Base-by-base conservation (phyloP, 2,329 filamentous ascomycete genomes). In the Huntiella savannae region DNA sequence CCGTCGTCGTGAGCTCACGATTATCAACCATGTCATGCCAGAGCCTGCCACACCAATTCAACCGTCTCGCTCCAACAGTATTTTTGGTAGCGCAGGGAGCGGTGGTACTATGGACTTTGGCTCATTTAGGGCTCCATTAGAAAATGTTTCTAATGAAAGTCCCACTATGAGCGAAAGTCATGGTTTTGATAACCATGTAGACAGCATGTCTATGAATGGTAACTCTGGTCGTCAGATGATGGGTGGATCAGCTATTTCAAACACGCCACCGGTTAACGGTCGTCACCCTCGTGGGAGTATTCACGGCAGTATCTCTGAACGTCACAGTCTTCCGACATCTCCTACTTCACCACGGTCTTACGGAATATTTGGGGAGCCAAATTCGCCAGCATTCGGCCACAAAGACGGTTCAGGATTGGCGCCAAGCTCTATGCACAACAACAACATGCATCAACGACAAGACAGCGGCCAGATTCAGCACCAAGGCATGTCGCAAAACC, bases 1-100 rank as follows among this genome's bases (percentile, higher is more conserved):
- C 57, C 5, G 56, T 28, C 54, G 58, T 38, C 57, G 55, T 35
- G 58, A 59, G 28, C 59, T 60, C 51, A 58, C 60, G 45, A 53
- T 62, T 36, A 56, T 63, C 45, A 60, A 61, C 47, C 59, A 62
- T 43, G 46, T 47, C 19, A 48, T 53, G 43, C 17, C 43, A 11
- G 32, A 28, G 3, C 45, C 45, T 5, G 33, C 45, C 19, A 43
- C 45, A 4, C 45, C 39, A n/a, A 28, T 43, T 17, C 45, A 43
- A 11, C 22, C 33, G 15, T 19, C 39, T 15, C 39, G 45, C 4
- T 47, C 39, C 12, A 40, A 40, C 36, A 43, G 39, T 16, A 43
- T 43, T 17, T 7, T 28, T 10, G 22, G 22, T 10, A 43, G 33
- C 13, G 34, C 37, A 19, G 45, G 45, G 4, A 42, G 33, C 15